These are phyloP conservation scores for Delonix regia DNA, from an alignment of 306 rosid genomes.

Conservation along the genomic window DNA sequence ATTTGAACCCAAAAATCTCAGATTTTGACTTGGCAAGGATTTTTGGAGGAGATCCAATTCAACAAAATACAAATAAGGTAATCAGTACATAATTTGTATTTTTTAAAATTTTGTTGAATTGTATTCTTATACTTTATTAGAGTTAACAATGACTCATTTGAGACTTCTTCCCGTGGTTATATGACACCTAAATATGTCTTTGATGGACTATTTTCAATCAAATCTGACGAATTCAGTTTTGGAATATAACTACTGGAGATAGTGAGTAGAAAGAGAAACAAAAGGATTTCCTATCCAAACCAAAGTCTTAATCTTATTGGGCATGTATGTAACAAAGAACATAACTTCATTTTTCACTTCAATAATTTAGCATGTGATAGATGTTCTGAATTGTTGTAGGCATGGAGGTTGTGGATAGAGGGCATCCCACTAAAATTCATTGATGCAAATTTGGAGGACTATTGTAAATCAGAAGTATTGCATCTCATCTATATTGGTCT, in stretches of 20 bases:
- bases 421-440: slow-evolving; percentile 11
- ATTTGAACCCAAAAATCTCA: neutral
- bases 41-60: neutral
- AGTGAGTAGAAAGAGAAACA: neutral
- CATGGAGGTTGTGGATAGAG: slow-evolving; percentile 40
- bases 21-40: neutral
- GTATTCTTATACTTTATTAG: neutral
- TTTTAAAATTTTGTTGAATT: neutral
- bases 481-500: slow-evolving; percentile 51
- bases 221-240: neutral
- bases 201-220: neutral
- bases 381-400: slow-evolving; percentile 20
- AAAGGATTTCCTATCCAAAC: neutral
- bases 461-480: slow-evolving; percentile 10
- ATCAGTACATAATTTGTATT: neutral
- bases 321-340: neutral
- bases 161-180: neutral
- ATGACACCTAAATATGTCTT: neutral
- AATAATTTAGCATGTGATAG: neutral
- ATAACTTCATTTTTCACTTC: neutral
- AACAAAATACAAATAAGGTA: neutral
- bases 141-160: neutral
- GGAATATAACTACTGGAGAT: neutral
- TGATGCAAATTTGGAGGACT: slow-evolving; percentile 25
- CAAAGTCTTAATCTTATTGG: neutral